These are phyloP conservation scores for Nicotiana tomentosiformis DNA, from an alignment of 257 asterid species.

Conservation along the genomic window DNA sequence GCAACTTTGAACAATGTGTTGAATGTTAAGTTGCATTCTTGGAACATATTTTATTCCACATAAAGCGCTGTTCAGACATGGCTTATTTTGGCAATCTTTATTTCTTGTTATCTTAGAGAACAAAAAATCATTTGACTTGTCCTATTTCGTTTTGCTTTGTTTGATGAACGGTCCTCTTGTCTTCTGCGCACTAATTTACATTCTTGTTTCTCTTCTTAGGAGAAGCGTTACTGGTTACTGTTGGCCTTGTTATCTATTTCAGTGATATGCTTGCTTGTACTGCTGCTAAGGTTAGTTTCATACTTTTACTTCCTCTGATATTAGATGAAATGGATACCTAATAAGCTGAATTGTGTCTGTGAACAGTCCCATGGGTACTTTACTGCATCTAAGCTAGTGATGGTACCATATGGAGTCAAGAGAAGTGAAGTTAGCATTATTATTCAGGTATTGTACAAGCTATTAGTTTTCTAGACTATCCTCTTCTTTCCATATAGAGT, in stretches of 20 bases:
- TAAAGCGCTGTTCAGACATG: neutral
- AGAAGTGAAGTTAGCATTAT: slow-evolving; percentile 84
- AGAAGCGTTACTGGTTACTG: slow-evolving; percentile 80
- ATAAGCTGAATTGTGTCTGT: slow-evolving; percentile 15
- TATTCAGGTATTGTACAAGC: slow-evolving; percentile 56
- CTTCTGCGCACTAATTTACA: neutral
- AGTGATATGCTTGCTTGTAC: slow-evolving; percentile 80
- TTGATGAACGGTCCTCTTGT: neutral
- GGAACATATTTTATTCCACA: neutral
- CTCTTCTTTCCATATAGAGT: slow-evolving; percentile 7
- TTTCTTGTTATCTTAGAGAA: neutral
- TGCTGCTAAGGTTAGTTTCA: slow-evolving; percentile 54
- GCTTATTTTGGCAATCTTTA: neutral
- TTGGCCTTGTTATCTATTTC: slow-evolving; percentile 77
- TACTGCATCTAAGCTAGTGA: slow-evolving; percentile 26
- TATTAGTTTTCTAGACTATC: slow-evolving; percentile 11
- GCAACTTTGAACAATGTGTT: neutral
- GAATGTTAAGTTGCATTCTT: neutral
- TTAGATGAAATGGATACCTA: neutral
- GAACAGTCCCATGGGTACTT: slow-evolving; percentile 46
- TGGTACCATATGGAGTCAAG: slow-evolving; percentile 31
- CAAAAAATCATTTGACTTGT: neutral
- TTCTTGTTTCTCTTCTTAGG: slow-evolving; percentile 53
- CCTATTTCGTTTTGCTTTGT: neutral
- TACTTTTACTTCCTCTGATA: slow-evolving; percentile 18